Base-by-base conservation (phyloP, 1,284 basidiomycete species). In the Ceratobasidium sp. region DNA sequence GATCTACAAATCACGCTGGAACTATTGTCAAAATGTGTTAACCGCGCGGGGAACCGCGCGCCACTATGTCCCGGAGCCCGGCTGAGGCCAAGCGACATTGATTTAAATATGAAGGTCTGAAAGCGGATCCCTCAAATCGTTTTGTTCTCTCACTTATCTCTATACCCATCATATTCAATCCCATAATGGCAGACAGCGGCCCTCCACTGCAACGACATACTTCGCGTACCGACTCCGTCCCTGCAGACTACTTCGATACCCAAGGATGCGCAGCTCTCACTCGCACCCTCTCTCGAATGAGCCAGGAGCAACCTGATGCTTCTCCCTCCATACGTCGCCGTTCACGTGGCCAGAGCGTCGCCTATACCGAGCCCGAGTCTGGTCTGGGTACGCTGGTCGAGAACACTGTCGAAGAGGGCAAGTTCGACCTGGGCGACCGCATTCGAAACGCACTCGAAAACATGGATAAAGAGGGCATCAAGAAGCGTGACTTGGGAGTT, bases 391-490 rank as follows among this genome's bases (percentile, higher is more conserved):
- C 72, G 6, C 15, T 76, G 33, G 72, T 76, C 28, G 72, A 66
- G 61, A 55, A 64, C 61, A 33, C 23, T 5, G 61, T 12, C 39
- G 72, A 76, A 39, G 71, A 73, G 28, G 60, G 60, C 56, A 76
- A 76, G 51, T 76, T 76, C 39, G 72, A 76, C 44, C 61, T 76
- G 33, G 49, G 23, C 40, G 46, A 64, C 33, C 72, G 61, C 9
- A 61, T 76, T 53, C 60, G 63, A 15, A 23, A 42, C 33, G 72
- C 58, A 15, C 63, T 76, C 18, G 63, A 76, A 4, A 61, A 42
- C 18, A 76, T 76, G 72, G 72, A 76, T 23, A 77, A 76, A 18
- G 77, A 79, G 40, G 80, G 79, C 5, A 81, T 81, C 60, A 78
- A 78, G 60, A 56, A 58, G 20, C 80, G 80, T 44, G 49, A 80